Percentiles rank a stretch among this genome's conserved stretches.
These are phyloP conservation scores for Trichosporon sp. DNA, from an alignment of 1,284 basidiomycete species.

Conservation along the genomic window DNA sequence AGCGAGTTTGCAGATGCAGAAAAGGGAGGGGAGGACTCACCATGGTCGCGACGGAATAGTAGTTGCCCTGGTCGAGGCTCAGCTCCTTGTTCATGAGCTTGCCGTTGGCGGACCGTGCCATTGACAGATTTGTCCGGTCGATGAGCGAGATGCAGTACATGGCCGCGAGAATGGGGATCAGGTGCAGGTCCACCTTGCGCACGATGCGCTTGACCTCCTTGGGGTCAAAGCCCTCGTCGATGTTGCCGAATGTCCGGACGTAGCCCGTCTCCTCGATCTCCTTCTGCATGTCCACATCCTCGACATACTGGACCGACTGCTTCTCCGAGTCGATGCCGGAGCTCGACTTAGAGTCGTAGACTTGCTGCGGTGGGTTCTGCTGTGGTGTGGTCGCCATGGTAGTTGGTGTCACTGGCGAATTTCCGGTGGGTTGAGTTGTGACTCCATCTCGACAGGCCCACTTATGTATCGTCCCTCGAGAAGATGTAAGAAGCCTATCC, in stretches of 20 bases:
- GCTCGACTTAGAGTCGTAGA: neutral
- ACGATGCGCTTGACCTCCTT: constrained; percentile 3
- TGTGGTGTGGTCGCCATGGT: neutral
- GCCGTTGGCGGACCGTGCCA: constrained; percentile 3
- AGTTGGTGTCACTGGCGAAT: neutral
- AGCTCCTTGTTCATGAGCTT: constrained; percentile 26
- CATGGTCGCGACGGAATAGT: neutral
- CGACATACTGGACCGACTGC: constrained; percentile 2
- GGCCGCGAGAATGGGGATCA: constrained; percentile 7
- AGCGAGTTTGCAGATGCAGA: neutral
- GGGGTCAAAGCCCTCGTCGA: constrained; percentile 6
- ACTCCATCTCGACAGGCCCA: too few species aligned
- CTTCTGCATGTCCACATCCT: neutral
- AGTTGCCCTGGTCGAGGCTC: neutral
- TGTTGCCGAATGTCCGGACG: neutral
- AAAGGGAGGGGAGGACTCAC: neutral
- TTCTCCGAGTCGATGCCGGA: neutral
- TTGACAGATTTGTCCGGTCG: constrained; percentile 21
- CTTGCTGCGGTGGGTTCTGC: neutral
- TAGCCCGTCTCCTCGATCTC: neutral
- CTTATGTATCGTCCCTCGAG: too few species aligned
- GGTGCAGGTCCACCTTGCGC: constrained; percentile 10
- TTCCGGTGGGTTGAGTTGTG: neutral
- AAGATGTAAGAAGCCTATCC: too few species aligned
- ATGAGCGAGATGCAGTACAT: constrained; percentile 13